Evolutionary conservation across 1,139 yeast species (phyloP), one percentile per base, ranked within the genome.

Genomic region (Yamadazyma diddensiae): DNA sequence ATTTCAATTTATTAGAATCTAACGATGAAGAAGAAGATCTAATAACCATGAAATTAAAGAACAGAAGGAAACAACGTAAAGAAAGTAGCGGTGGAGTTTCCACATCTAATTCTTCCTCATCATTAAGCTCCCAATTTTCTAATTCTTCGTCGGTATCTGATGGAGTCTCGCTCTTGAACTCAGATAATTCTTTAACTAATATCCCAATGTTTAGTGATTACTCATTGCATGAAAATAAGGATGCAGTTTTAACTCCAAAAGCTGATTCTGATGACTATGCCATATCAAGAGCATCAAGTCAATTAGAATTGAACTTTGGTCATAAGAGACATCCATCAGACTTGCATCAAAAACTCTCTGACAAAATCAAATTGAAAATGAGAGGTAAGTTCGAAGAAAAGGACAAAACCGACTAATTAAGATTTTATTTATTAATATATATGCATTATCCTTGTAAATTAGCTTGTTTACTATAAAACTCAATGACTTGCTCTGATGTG

Each of bases 401-500:
- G 24, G 27, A 30, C 9, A 33, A 33, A 22, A 20, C 26, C 12
- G 37, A 49, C 31, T 34, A 15, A 19, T 10, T n/a, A 11, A 8
- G 5, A 15, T 18, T 18, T 12, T 26, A 26, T 19, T 23, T 19
- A 25, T 24, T 24, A 9, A 21, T 26, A 11, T 17, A 29, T 10
- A 30, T 26, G 11, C 25, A 15, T 25, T 23, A 24, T 21, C 31
- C n/a, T 21, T 39, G 31, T 7, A 65, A 39, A 45, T 50, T 62
- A 2, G 84, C 80, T 57, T 92, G 98, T 38, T 80, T 72, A 49
- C 79, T 80, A 53, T 90, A 92, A 57, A 92, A 80, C 50, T 90
- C 96, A 4, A 87, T 81, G n/a, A 92, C 80, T 57, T 90, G 95
- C 13, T 84, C 85, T 20, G 95, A 81, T 2, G 83, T 75, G 0